phyloP scores from a whole-genome alignment of 192 early-diverging fungal genomes.

The Coemansia sp. region DNA sequence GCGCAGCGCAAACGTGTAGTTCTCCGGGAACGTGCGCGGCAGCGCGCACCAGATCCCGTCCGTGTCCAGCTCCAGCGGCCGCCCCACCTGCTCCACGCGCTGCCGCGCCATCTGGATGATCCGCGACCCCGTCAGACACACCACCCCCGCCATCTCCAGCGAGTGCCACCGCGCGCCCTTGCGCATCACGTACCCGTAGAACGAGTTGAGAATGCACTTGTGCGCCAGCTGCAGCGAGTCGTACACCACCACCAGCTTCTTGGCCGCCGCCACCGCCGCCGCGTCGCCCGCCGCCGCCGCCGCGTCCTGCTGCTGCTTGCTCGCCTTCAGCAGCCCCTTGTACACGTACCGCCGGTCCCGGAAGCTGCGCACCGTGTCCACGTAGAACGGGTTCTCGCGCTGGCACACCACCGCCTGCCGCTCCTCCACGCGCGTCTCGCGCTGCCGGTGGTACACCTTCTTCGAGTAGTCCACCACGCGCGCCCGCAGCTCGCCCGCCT shows the following conservation, averaged over 20 bases:
- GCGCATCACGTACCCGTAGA: conserved; percentile 99
- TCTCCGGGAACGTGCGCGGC: conserved; percentile 88
- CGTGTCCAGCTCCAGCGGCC: conserved; percentile 95
- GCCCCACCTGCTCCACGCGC: conserved; percentile 87
- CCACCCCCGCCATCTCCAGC: conserved; percentile 98
- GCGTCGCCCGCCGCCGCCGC: conserved; percentile 64
- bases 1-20: conserved; percentile 78
- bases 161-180: conserved; percentile 98
- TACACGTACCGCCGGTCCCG: conserved; percentile 98
- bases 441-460: conserved; percentile 81
- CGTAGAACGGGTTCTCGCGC: conserved; percentile 96
- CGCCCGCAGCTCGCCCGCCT: conserved; percentile 66
- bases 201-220: conserved; percentile 93
- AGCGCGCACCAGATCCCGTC: conserved; percentile 99
- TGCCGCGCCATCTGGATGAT: conserved; percentile 96
- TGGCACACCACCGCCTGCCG: conserved; percentile 93
- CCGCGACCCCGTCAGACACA: conserved; percentile 91
- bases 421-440: conserved; percentile 76
- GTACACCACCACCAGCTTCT: conserved; percentile 91
- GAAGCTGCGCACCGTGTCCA: conserved; percentile 93
- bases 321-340: conserved; percentile 87
- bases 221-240: conserved; percentile 98
- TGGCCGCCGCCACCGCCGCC: conserved; percentile 70
- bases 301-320: conserved; percentile 79
- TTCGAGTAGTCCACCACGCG: conserved; percentile 81